A percentile compares a stretch with the other conserved stretches of the same genome.
phyloP scores from a whole-genome alignment of 331 rosid genomes.

The Quercus tomentella region DNA sequence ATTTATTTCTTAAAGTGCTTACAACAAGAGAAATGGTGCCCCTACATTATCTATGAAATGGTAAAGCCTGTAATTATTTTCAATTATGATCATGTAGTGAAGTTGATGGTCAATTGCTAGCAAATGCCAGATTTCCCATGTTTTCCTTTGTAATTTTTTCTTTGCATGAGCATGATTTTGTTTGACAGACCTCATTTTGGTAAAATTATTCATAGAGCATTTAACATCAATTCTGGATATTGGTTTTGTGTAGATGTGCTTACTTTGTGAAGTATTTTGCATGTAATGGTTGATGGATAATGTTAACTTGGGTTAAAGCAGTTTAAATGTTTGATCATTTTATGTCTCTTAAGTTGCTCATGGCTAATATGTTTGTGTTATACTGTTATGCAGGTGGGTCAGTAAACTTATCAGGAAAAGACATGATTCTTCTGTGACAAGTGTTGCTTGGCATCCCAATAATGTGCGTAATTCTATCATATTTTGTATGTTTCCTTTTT shows the following conservation, averaged over 20 bases:
- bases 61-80: too few species aligned
- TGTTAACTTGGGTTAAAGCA: not conserved
- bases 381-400: conserved; percentile 77
- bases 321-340: not conserved
- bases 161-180: not conserved
- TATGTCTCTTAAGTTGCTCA: not conserved
- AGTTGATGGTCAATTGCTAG: too few species aligned
- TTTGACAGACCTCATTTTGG: not conserved
- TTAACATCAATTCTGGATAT: not conserved
- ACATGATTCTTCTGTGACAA: conserved; percentile 89
- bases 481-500: not conserved
- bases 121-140: too few species aligned
- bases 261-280: not conserved
- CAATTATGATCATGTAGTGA: too few species aligned
- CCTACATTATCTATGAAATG: too few species aligned
- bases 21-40: too few species aligned
- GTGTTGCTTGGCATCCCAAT: conserved; percentile 95
- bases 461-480: conserved; percentile 51
- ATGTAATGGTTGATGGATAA: not conserved
- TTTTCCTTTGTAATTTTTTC: not conserved
- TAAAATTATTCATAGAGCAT: not conserved
- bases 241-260: not conserved
- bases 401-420: conserved; percentile 92
- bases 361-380: conserved; percentile 2
- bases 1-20: too few species aligned